These are phyloP conservation scores for Angomonas desouzai DNA, from an alignment of 208 protist species.

Conservation along the genomic window DNA sequence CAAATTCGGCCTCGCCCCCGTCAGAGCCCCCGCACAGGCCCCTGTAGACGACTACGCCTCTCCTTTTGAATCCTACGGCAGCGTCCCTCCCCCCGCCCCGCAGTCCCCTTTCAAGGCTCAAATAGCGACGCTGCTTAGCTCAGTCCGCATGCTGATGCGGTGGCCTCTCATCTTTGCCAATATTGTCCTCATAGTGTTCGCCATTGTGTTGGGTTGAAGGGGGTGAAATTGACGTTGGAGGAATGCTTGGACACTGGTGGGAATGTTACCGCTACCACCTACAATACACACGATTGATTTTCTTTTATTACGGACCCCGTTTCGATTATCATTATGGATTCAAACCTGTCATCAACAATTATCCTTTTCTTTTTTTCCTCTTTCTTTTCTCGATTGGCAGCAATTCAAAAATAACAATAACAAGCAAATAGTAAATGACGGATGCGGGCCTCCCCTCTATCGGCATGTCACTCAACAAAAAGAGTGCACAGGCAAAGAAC, in stretches of 20 bases:
- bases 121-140: slow-evolving; percentile 59
- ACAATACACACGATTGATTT: too few relatives aligned
- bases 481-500: slow-evolving; percentile 18
- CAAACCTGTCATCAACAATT: too few relatives aligned
- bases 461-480: slow-evolving; percentile 7
- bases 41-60: slow-evolving; percentile 6
- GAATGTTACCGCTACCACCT: too few relatives aligned
- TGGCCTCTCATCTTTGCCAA: slow-evolving; percentile 82
- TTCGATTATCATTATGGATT: too few relatives aligned
- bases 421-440: too few relatives aligned
- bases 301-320: too few relatives aligned
- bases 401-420: too few relatives aligned
- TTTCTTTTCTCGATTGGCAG: slow-evolving; percentile 1
- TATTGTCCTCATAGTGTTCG: slow-evolving; percentile 54
- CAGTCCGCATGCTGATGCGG: slow-evolving; percentile 69
- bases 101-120: slow-evolving; percentile 33
- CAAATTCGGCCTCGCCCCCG: slow-evolving; percentile 63
- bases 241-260: too few relatives aligned
- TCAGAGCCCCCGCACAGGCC: slow-evolving; percentile 11
- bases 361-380: too few relatives aligned
- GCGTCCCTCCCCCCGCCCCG: background rate
- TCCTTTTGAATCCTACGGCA: background rate
- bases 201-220: slow-evolving; percentile 58
- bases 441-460: slow-evolving; percentile 6
- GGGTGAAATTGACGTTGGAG: background rate